Percentiles rank a stretch among this genome's conserved stretches.
phyloP scores from a whole-genome alignment of 164 flowering plant genomes.

The Warburgia ugandensis region DNA sequence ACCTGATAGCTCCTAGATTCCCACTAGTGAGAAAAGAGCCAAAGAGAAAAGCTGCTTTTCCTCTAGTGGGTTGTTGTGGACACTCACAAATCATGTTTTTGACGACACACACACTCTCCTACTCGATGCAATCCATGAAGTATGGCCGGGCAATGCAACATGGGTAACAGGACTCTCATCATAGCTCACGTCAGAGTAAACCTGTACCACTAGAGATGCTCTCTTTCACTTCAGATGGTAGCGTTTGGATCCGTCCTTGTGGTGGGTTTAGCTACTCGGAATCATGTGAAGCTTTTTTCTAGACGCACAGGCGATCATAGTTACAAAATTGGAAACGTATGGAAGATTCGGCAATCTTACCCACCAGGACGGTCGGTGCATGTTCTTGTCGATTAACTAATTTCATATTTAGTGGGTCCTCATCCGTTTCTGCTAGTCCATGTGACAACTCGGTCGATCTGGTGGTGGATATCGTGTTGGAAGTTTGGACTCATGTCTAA shows the following conservation, averaged over 20 bases:
- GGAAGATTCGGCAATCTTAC: background rate
- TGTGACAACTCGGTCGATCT: no score
- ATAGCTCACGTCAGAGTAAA: conserved; percentile 18
- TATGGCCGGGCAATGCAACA: conserved; percentile 3
- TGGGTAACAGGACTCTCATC: background rate
- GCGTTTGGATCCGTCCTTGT: conserved; percentile 5
- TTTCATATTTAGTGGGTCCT: no score
- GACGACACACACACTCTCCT: conserved; percentile 14
- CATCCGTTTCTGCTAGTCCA: no score
- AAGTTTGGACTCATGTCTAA: no score
- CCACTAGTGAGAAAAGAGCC: conserved; percentile 11
- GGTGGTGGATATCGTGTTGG: no score
- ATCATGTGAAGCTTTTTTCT: conserved; percentile 15
- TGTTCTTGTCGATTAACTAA: background rate
- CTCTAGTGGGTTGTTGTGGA: conserved; percentile 15
- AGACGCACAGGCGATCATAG: background rate
- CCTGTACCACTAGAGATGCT: conserved; percentile 8
- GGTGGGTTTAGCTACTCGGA: conserved; percentile 4
- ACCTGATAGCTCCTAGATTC: conserved; percentile 9
- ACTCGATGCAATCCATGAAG: conserved; percentile 9
- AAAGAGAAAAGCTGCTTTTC: conserved; percentile 10
- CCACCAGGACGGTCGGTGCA: background rate
- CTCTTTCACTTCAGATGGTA: conserved; percentile 1
- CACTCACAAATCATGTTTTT: conserved; percentile 13
- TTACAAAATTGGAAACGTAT: no score